These are phyloP conservation scores for Tricholomella constricta DNA, from an alignment of 768 basidiomycete species.

Conservation along the genomic window DNA sequence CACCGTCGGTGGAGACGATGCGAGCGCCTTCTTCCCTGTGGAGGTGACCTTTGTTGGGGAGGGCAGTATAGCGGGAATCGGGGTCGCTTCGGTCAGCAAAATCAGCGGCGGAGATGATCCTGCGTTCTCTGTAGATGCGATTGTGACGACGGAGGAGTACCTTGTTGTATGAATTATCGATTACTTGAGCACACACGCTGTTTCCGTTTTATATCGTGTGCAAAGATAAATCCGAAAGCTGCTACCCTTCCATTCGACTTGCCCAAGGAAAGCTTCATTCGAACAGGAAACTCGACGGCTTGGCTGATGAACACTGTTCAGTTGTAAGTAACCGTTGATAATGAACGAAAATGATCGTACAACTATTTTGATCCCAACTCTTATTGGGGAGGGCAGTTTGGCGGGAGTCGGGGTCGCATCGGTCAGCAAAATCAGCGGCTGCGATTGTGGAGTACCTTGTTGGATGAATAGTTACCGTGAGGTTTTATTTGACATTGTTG, in stretches of 20 bases:
- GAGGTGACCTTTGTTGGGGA: slow-evolving; percentile 77
- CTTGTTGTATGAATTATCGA: slow-evolving; percentile 53
- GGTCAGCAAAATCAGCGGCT: slow-evolving; percentile 54
- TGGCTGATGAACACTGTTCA: no score
- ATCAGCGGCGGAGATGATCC: slow-evolving; percentile 44
- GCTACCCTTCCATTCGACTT: no score
- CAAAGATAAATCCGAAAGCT: no score
- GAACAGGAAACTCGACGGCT: no score
- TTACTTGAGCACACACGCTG: no score
- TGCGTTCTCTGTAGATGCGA: slow-evolving; percentile 54
- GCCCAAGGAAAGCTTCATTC: no score
- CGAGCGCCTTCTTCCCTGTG: slow-evolving; percentile 90
- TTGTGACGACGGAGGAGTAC: slow-evolving; percentile 59
- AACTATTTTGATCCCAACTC: no score
- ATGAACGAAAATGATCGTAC: no score
- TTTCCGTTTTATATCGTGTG: no score
- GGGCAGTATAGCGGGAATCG: slow-evolving; percentile 80
- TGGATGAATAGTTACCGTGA: no score
- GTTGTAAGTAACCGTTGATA: no score
- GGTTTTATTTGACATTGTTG: no score
- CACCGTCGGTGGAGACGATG: slow-evolving; percentile 81
- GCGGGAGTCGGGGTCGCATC: slow-evolving; percentile 70
- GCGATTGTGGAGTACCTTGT: slow-evolving; percentile 60
- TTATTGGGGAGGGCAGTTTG: slow-evolving; percentile 79
- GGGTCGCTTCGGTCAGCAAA: slow-evolving; percentile 59